Conservation (phyloP, 73 alveolate species). For the Tetrahymena borealis region DNA sequence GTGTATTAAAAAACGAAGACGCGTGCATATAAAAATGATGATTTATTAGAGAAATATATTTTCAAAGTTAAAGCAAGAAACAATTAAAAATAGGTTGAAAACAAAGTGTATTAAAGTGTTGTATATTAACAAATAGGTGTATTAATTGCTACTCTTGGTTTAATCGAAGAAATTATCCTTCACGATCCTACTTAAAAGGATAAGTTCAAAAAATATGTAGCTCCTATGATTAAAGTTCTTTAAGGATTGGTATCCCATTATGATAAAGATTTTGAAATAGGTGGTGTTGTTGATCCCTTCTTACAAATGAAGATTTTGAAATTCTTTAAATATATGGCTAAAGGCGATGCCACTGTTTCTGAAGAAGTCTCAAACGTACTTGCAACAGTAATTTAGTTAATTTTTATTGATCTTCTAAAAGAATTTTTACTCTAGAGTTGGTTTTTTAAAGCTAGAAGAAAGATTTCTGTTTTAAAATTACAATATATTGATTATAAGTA, state of each 20-base stretch:
- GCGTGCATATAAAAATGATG: too few species aligned
- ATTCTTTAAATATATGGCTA: constrained; percentile 82
- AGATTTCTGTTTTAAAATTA: too few species aligned
- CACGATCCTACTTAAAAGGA: constrained; percentile 70
- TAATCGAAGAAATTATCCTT: constrained; percentile 73
- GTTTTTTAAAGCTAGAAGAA: neutral
- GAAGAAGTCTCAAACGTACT: constrained; percentile 97
- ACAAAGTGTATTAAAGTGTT: too few species aligned
- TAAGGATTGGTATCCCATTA: constrained; percentile 88
- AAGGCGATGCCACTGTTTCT: constrained; percentile 77
- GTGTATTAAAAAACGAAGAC: neutral
- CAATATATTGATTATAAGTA: too few species aligned
- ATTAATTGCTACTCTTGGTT: constrained; percentile 79
- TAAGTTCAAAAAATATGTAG: constrained; percentile 82
- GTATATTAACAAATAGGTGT: constrained; percentile 56
- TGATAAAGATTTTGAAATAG: constrained; percentile 95
- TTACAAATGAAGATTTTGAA: constrained; percentile 91
- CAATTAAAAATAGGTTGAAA: too few species aligned
- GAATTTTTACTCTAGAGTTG: neutral
- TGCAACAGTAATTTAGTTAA: constrained; percentile 34
- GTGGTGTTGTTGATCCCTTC: constrained; percentile 99
- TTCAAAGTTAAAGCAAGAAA: too few species aligned
- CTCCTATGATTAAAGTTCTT: constrained; percentile 75
- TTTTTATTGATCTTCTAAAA: neutral
- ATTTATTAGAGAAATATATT: too few species aligned